Percentiles rank a stretch among this genome's conserved stretches.
These are phyloP conservation scores for Alliaria petiolata DNA, from an alignment of 345 rosid species.

Conservation along the genomic window DNA sequence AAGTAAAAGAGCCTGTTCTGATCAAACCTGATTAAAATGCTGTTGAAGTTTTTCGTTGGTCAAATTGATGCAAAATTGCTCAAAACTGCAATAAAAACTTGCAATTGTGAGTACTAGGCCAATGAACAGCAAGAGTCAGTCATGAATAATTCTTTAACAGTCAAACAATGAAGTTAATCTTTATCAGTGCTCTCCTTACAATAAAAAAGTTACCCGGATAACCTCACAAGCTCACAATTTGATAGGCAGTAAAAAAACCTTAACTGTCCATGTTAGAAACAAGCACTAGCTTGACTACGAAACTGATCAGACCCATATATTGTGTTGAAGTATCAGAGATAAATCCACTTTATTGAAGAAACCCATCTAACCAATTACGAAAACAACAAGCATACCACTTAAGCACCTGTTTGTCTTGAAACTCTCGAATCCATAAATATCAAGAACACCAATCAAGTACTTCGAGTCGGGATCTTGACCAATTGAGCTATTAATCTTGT, in stretches of 20 bases:
- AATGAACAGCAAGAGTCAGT: conserved; percentile 13
- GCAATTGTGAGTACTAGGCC: not conserved
- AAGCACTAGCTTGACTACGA: conserved; percentile 12
- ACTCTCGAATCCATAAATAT: conserved; percentile 99
- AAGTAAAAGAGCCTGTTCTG: conserved; percentile 4
- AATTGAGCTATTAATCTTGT: conserved; percentile 82
- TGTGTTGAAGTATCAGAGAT: not conserved
- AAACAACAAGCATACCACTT: conserved; percentile 58
- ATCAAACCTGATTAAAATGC: conserved; percentile 94
- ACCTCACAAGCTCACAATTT: conserved; percentile 8
- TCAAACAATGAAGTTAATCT: conserved; percentile 9
- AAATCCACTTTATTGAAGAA: conserved; percentile 8
- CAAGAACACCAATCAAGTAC: conserved; percentile 90
- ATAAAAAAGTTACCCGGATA: not conserved
- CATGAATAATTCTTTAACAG: not conserved
- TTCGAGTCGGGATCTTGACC: conserved; percentile 94
- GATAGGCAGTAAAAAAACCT: not conserved
- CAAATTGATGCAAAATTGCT: conserved; percentile 98
- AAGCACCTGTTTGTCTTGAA: conserved; percentile 99
- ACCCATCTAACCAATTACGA: conserved; percentile 34
- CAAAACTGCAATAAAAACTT: conserved; percentile 68
- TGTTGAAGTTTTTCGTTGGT: conserved; percentile 99
- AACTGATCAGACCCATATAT: conserved; percentile 4
- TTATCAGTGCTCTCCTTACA: conserved; percentile 3
- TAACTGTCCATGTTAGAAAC: not conserved